phyloP scores from a whole-genome alignment of 495 filamentous ascomycete genomes.

The Aspergillus biplanus region DNA sequence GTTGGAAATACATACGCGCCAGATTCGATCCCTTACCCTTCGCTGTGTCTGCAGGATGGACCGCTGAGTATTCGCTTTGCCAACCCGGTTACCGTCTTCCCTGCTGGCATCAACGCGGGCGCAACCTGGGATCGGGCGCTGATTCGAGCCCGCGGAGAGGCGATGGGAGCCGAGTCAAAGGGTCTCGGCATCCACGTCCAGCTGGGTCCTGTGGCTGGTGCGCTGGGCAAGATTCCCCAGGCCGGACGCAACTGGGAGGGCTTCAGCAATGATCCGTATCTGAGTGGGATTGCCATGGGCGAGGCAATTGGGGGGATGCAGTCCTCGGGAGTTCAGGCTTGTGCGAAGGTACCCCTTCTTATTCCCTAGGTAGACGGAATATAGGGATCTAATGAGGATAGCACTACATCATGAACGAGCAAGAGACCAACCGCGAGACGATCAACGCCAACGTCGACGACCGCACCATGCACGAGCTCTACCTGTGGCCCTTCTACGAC shows the following conservation, averaged over 20 bases:
- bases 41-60: slow-evolving; percentile 59
- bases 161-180: slow-evolving; percentile 59
- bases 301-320: slow-evolving; percentile 61
- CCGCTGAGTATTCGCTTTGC: slow-evolving; percentile 55
- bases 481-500: slow-evolving; percentile 76
- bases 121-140: slow-evolving; percentile 71
- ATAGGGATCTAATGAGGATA: slow-evolving; percentile 56
- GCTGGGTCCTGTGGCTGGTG: slow-evolving; percentile 56
- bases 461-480: slow-evolving; percentile 77
- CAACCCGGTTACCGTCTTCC: slow-evolving; percentile 56
- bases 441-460: slow-evolving; percentile 64
- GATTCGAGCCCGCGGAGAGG: slow-evolving; percentile 66
- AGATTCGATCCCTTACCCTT: slow-evolving; percentile 44
- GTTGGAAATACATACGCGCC: slow-evolving; percentile 71
- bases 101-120: slow-evolving; percentile 61
- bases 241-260: slow-evolving; percentile 75
- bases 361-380: background rate
- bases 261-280: slow-evolving; percentile 68
- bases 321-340: slow-evolving; percentile 58
- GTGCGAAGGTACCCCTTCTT: slow-evolving; percentile 59
- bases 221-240: slow-evolving; percentile 53
- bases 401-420: slow-evolving; percentile 42
- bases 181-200: slow-evolving; percentile 58
- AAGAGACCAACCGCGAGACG: slow-evolving; percentile 71
- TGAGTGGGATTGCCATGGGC: slow-evolving; percentile 57